phyloP scores from a whole-genome alignment of 768 basidiomycete species.

The Lactarius hatsudake region DNA sequence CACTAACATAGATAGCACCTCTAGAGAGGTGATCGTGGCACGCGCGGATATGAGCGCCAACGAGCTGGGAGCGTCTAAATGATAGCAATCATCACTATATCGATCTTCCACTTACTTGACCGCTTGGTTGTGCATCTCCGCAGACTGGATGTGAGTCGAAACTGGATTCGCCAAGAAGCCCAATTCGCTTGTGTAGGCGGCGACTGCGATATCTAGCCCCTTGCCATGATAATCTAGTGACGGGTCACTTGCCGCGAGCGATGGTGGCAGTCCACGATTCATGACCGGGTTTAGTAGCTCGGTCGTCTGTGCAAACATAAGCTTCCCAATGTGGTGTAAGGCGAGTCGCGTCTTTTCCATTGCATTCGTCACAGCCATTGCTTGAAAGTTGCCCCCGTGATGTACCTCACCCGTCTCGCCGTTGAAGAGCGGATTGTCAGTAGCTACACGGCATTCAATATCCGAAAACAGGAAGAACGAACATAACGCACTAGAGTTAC shows the following conservation, averaged over 20 bases:
- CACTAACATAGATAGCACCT: conserved; percentile 70
- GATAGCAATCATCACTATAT: not conserved
- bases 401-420: conserved; percentile 62
- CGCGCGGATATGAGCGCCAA: conserved; percentile 82
- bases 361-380: conserved; percentile 78
- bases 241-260: conserved; percentile 73
- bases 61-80: conserved; percentile 47
- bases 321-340: conserved; percentile 49
- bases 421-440: conserved; percentile 85
- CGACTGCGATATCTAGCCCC: conserved; percentile 80
- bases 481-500: conserved; percentile 68
- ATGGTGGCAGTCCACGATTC: conserved; percentile 83
- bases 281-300: conserved; percentile 78
- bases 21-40: conserved; percentile 72
- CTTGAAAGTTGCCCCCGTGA: conserved; percentile 91
- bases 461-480: not conserved
- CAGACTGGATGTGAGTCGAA: conserved; percentile 79
- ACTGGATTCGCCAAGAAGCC: conserved; percentile 91
- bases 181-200: conserved; percentile 79
- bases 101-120: conserved; percentile 60
- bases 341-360: conserved; percentile 87
- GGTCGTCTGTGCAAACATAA: conserved; percentile 52
- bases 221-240: conserved; percentile 81
- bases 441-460: conserved; percentile 46
- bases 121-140: conserved; percentile 92